Evolutionary conservation across 164 flowering plant species (phyloP), one percentile per base, ranked within the genome.

Genomic region (Sextonia rubra): DNA sequence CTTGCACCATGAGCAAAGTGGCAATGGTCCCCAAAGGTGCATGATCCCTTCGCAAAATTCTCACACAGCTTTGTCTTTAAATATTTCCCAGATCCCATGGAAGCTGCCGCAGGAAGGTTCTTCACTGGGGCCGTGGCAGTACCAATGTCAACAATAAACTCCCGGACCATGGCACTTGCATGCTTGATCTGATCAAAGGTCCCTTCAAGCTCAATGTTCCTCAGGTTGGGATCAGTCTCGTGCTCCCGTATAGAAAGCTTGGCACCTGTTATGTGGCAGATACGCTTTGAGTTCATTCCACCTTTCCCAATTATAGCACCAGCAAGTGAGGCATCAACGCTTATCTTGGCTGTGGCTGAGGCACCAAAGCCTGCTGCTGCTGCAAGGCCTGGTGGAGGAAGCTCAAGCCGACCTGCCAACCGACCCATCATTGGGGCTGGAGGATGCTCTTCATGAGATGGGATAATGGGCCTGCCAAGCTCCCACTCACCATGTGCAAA

Each of bases 231-330:
- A 74, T 95, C 89, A 0, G 89, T 70, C 64, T 90, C 99, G 64
- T 93, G 99, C 2, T 95, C 99, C 27, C 93, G 71, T 3, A 95
- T 89, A 14, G 94, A 76, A 17, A 95, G 88, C 73, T 88, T 93
- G 17, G 86, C 96, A 58, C 99, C 99, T 0, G 97, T 93, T 47
- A 80, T 71, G 12, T 94, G 90, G 71, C 94, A 88, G 24, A 95
- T 93, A 72, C 93, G 98, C 82, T 95, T 95, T 0, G 99, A 90
- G 79, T 93, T 88, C 60, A 90, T 90, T 26, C 99, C 99, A 30
- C 88, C 89, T 77, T 95, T 92, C 56, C 99, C 99, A 55, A 93
- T 95, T 64, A 95, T 90, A 69, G 96, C 90, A 25, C 99, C 98
- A 1, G 97, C 92, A 44, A 89, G 89, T 22, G 97, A 88, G 5